phyloP scores from a whole-genome alignment of 345 rosid genomes.

The Boechera divaricarpa region DNA sequence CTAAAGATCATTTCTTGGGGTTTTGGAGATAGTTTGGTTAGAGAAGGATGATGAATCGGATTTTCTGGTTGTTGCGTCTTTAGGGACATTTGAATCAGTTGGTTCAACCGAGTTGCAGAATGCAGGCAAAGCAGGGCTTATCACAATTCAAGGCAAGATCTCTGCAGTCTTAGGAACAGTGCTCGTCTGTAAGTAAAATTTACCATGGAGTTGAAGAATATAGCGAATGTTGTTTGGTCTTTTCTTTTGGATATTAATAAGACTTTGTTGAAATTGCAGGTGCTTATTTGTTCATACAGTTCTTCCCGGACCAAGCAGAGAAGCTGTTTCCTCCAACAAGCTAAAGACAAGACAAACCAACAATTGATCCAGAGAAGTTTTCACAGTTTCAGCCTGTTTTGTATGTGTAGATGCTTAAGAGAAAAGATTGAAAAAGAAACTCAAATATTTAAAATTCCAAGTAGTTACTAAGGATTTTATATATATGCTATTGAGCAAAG shows the following conservation, averaged over 20 bases:
- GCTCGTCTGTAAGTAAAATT: constrained; percentile 75
- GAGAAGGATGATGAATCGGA: neutral
- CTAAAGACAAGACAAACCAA: constrained; percentile 40
- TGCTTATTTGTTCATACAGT: constrained; percentile 82
- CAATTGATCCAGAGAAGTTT: constrained; percentile 28
- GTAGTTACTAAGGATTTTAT: constrained; percentile 18
- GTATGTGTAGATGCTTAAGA: constrained; percentile 35
- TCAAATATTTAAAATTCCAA: neutral
- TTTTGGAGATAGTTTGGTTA: constrained; percentile 1
- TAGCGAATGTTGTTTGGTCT: neutral
- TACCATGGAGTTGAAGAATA: neutral
- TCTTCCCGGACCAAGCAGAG: constrained; percentile 96
- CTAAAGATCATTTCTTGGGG: neutral
- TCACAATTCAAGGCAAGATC: constrained; percentile 87
- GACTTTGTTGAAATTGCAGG: constrained; percentile 51
- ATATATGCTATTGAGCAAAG: constrained; percentile 37
- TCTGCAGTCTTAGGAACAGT: constrained; percentile 93
- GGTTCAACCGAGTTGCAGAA: constrained; percentile 73
- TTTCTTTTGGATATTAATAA: neutral
- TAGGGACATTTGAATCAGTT: constrained; percentile 80
- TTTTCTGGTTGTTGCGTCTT: constrained; percentile 7
- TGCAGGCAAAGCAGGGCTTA: constrained; percentile 94
- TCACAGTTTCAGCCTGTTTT: constrained; percentile 35
- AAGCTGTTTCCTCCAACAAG: constrained; percentile 62
- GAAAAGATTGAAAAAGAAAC: neutral